Evolutionary conservation across 345 rosid genomes (phyloP).

Genomic region (Citrus inodora): DNA sequence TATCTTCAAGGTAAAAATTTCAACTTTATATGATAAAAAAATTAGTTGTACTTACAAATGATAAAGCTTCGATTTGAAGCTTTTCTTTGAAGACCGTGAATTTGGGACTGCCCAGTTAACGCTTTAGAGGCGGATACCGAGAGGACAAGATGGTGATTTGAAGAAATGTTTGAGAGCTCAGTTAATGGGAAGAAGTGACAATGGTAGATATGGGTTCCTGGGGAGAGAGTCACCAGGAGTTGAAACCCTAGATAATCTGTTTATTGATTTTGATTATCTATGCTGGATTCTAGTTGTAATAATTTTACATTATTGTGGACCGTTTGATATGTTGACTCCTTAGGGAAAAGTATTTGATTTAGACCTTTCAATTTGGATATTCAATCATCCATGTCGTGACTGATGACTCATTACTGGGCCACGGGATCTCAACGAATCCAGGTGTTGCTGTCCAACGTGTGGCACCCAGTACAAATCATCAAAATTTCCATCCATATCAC

Average conservation of each 20-base stretch:
- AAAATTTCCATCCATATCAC: no score
- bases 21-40: background rate
- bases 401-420: background rate
- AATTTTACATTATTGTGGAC: background rate
- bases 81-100: conserved; percentile 7
- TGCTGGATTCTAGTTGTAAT: background rate
- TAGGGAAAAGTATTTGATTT: background rate
- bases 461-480: background rate
- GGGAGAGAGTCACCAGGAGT: background rate
- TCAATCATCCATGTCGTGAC: background rate
- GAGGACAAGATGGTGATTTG: background rate
- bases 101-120: background rate
- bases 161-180: background rate
- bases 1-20: background rate
- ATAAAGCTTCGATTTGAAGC: background rate
- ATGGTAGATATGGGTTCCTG: background rate
- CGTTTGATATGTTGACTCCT: background rate
- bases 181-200: background rate
- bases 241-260: conserved; percentile 19
- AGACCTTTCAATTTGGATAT: background rate
- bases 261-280: background rate
- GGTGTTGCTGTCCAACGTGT: background rate
- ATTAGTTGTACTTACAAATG: conserved; percentile 13
- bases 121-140: background rate
- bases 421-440: background rate